Conservation (phyloP, 2,329 filamentous ascomycete genomes). For the Phialocephala sp. region DNA sequence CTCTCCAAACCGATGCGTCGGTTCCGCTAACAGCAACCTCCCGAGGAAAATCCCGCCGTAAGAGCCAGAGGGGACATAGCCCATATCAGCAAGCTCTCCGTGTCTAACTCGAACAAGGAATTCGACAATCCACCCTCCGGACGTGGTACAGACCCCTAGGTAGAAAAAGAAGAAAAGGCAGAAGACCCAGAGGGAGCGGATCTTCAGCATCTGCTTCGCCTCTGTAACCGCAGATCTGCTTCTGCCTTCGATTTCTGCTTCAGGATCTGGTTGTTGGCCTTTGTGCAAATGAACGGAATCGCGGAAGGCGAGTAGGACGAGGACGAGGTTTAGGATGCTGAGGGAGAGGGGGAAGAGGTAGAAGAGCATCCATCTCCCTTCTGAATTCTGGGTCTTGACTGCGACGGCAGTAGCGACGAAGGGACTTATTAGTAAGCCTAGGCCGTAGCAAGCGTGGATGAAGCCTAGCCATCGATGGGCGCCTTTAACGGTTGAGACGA, state of each 20-base stretch:
- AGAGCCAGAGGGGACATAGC: slow-evolving; percentile 66
- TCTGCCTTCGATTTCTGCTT: slow-evolving; percentile 31
- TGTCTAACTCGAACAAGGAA: slow-evolving; percentile 65
- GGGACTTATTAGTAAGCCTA: slow-evolving; percentile 60
- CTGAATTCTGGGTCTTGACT: slow-evolving; percentile 35
- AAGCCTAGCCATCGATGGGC: slow-evolving; percentile 66
- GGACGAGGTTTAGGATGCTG: slow-evolving; percentile 54
- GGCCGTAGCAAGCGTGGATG: slow-evolving; percentile 64
- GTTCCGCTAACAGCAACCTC: slow-evolving; percentile 61
- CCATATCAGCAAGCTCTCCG: slow-evolving; percentile 61
- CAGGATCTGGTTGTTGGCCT: slow-evolving; percentile 21
- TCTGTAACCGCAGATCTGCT: slow-evolving; percentile 47
- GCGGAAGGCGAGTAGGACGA: slow-evolving; percentile 56
- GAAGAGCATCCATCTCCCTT: slow-evolving; percentile 58
- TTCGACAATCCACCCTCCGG: slow-evolving; percentile 68
- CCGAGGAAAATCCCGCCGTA: slow-evolving; percentile 64
- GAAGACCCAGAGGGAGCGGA: slow-evolving; percentile 60
- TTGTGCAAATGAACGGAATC: slow-evolving; percentile 42
- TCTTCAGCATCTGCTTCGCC: slow-evolving; percentile 52
- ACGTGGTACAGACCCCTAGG: slow-evolving; percentile 60
- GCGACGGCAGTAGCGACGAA: slow-evolving; percentile 61
- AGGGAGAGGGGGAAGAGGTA: slow-evolving; percentile 61
- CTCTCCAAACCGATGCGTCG: slow-evolving; percentile 63
- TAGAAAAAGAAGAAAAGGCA: slow-evolving; percentile 70
- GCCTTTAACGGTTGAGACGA: slow-evolving; percentile 56